Percentiles rank a stretch among this genome's conserved stretches.
Conservation (phyloP, 208 protist genomes). For the Tritrichomonas foetus region DNA sequence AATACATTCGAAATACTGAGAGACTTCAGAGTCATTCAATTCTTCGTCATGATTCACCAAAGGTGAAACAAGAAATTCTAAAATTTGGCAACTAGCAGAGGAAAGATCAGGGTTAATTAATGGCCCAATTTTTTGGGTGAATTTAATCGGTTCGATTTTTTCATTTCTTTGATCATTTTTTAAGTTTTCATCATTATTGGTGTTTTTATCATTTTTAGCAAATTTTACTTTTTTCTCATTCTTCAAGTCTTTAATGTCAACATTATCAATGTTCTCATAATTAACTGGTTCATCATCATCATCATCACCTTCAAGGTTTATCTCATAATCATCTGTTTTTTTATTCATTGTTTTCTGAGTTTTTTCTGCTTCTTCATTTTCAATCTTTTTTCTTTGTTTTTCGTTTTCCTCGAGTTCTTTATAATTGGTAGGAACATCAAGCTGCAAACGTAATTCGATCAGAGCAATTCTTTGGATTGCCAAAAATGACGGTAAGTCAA, state of each 20-base stretch:
- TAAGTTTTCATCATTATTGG: not conserved
- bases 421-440: slow-evolving; percentile 3
- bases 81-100: not conserved
- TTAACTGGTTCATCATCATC: not conserved
- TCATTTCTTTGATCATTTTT: not conserved
- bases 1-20: not conserved
- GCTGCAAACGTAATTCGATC: not conserved
- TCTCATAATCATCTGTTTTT: not conserved
- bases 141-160: not conserved
- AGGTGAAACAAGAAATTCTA: not conserved
- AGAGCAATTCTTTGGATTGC: not conserved
- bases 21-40: not conserved
- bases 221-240: too few relatives aligned
- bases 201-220: not conserved
- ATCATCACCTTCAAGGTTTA: not conserved
- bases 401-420: not conserved
- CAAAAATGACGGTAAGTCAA: not conserved
- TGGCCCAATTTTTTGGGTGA: not conserved
- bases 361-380: not conserved
- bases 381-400: not conserved
- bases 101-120: not conserved
- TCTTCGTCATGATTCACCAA: not conserved
- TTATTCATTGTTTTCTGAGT: not conserved
- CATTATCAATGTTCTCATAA: too few relatives aligned
- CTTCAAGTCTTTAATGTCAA: too few relatives aligned